These are phyloP conservation scores for Inonotus obliquus DNA, from an alignment of 1,284 basidiomycete species.

Conservation along the genomic window DNA sequence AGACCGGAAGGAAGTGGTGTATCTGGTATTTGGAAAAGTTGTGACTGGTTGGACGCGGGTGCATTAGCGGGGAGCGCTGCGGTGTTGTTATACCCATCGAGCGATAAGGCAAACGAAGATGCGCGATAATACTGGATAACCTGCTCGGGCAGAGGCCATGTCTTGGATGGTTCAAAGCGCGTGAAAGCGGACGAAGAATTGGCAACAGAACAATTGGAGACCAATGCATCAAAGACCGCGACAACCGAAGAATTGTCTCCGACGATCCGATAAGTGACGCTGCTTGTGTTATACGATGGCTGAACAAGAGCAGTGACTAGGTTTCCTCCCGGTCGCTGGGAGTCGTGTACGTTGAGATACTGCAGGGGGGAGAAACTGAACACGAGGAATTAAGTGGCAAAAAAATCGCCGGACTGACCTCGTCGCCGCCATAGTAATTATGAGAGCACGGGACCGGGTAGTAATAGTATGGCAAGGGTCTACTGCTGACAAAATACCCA, in stretches of 20 bases:
- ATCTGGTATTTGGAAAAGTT: background rate
- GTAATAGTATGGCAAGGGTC: slow-evolving; percentile 22
- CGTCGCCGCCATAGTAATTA: slow-evolving; percentile 24
- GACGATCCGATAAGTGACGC: slow-evolving; percentile 23
- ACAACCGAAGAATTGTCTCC: slow-evolving; percentile 24
- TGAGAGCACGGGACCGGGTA: slow-evolving; percentile 22
- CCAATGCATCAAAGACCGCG: slow-evolving; percentile 23
- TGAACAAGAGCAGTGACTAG: slow-evolving; percentile 16
- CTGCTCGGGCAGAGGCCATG: slow-evolving; percentile 23
- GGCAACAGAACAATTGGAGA: slow-evolving; percentile 21
- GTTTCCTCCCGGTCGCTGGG: slow-evolving; percentile 22
- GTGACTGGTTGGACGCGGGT: background rate
- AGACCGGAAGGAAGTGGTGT: slow-evolving; percentile 19
- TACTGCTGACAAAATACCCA: slow-evolving; percentile 4
- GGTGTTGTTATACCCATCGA: slow-evolving; percentile 26
- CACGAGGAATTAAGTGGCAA: background rate
- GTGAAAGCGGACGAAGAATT: slow-evolving; percentile 14
- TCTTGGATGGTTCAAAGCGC: slow-evolving; percentile 4
- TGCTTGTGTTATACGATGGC: slow-evolving; percentile 17
- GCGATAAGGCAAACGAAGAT: slow-evolving; percentile 25
- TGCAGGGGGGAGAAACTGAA: slow-evolving; percentile 1
- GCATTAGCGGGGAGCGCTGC: slow-evolving; percentile 21
- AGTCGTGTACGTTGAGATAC: slow-evolving; percentile 20
- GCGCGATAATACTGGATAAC: slow-evolving; percentile 29
- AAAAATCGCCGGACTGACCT: slow-evolving; percentile 18